Conservation (phyloP, 1,284 basidiomycete genomes). For the Trametes pubescens region DNA sequence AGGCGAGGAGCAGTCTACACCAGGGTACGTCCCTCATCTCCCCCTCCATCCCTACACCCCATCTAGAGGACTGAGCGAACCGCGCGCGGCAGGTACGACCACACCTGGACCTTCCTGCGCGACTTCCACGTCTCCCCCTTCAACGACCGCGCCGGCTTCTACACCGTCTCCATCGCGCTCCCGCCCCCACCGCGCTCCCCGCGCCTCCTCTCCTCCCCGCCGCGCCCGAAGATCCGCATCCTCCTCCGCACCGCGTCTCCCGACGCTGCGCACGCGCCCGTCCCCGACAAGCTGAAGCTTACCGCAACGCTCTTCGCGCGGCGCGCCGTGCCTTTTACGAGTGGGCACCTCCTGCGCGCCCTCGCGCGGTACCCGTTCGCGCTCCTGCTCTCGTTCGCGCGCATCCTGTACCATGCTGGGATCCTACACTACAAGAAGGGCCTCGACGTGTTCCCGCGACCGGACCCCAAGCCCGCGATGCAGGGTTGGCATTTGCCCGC, state of each 20-base stretch:
- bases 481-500: slow-evolving; percentile 19
- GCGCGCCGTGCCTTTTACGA: slow-evolving; percentile 51
- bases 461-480: slow-evolving; percentile 60
- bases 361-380: slow-evolving; percentile 61
- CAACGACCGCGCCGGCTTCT: slow-evolving; percentile 78
- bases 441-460: slow-evolving; percentile 69
- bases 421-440: slow-evolving; percentile 71
- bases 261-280: slow-evolving; percentile 30
- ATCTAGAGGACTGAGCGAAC: background rate
- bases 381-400: slow-evolving; percentile 64
- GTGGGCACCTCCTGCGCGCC: slow-evolving; percentile 50
- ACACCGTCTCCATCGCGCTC: slow-evolving; percentile 58
- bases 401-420: slow-evolving; percentile 75
- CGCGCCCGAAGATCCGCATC: slow-evolving; percentile 53
- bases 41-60: background rate
- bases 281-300: slow-evolving; percentile 55
- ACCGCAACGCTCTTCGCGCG: slow-evolving; percentile 53
- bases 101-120: slow-evolving; percentile 77
- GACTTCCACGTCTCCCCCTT: slow-evolving; percentile 86
- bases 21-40: slow-evolving; percentile 46
- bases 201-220: slow-evolving; percentile 28
- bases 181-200: slow-evolving; percentile 54
- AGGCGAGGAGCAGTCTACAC: slow-evolving; percentile 50
- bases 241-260: slow-evolving; percentile 47
- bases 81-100: slow-evolving; percentile 55